Evolutionary conservation across 2,329 filamentous ascomycete genomes (phyloP).

Genomic region (Curvularia sp.): DNA sequence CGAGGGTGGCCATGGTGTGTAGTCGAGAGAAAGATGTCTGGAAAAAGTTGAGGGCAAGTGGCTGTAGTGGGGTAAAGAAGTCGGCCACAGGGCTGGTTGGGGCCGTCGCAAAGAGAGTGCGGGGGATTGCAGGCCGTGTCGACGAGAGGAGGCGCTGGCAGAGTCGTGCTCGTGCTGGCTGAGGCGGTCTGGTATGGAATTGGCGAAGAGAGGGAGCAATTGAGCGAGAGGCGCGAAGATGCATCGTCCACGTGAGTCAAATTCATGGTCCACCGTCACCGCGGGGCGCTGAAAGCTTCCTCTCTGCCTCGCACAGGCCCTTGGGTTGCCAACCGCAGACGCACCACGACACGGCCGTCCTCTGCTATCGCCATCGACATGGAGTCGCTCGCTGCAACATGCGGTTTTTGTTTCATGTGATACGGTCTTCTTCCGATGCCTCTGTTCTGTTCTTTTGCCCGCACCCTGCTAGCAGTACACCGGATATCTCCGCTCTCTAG

Average conservation of each 20-base stretch:
- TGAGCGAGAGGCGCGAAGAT: constrained; percentile 27
- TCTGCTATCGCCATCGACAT: neutral
- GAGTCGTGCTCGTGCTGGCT: constrained; percentile 21
- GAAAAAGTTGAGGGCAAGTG: constrained; percentile 42
- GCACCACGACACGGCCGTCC: neutral
- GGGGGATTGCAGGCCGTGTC: constrained; percentile 12
- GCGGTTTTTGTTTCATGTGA: neutral
- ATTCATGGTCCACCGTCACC: constrained; percentile 34
- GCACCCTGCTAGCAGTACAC: neutral
- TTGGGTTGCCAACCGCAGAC: neutral
- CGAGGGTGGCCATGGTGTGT: constrained; percentile 49
- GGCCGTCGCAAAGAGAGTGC: constrained; percentile 20
- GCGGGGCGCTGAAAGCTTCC: constrained; percentile 29
- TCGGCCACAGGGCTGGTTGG: constrained; percentile 25
- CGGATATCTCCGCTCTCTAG: neutral
- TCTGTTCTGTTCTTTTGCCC: neutral
- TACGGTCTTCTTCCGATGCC: neutral
- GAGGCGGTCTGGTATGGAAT: constrained; percentile 33
- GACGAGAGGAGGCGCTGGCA: constrained; percentile 14
- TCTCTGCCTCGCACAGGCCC: constrained; percentile 30
- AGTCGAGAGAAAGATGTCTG: constrained; percentile 27
- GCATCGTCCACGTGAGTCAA: constrained; percentile 46
- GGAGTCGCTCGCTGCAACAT: neutral
- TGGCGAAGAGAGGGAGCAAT: constrained; percentile 34
- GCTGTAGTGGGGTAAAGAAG: constrained; percentile 46